These are phyloP conservation scores for Clarireedia homoeocarpa DNA, from an alignment of 2,329 filamentous ascomycete species.

Conservation along the genomic window DNA sequence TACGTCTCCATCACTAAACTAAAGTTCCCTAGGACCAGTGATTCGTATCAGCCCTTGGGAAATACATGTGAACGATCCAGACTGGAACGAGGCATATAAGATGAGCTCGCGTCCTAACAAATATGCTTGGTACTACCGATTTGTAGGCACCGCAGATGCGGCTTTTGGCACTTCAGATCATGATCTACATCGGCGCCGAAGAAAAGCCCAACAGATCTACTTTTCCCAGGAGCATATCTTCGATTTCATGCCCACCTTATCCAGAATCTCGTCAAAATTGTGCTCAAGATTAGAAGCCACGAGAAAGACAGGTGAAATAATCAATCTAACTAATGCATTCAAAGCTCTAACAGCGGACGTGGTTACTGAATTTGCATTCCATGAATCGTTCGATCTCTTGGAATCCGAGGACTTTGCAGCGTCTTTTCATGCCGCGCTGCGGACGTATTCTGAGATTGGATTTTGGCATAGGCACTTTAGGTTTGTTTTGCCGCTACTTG, in stretches of 20 bases:
- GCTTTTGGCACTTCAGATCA: constrained; percentile 14
- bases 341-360: constrained; percentile 14
- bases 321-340: constrained; percentile 16
- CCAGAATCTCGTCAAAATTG: neutral
- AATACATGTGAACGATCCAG: constrained; percentile 31
- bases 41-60: constrained; percentile 33
- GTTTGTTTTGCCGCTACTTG: constrained; percentile 1
- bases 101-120: constrained; percentile 13
- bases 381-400: constrained; percentile 11
- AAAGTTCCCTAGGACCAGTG: constrained; percentile 22
- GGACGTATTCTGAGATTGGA: constrained; percentile 13
- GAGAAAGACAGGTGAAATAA: constrained; percentile 5
- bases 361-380: constrained; percentile 13
- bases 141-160: constrained; percentile 1
- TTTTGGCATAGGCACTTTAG: constrained; percentile 8
- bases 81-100: constrained; percentile 35
- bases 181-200: constrained; percentile 15
- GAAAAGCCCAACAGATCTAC: constrained; percentile 5
- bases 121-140: constrained; percentile 8
- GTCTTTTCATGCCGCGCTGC: constrained; percentile 4
- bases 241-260: neutral
- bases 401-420: constrained; percentile 12
- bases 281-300: neutral
- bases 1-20: neutral
- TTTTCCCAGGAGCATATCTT: neutral